Evolutionary conservation across 305 asterid species (phyloP), one percentile per base, ranked within the genome.

Genomic region (Fraxinus sp.): DNA sequence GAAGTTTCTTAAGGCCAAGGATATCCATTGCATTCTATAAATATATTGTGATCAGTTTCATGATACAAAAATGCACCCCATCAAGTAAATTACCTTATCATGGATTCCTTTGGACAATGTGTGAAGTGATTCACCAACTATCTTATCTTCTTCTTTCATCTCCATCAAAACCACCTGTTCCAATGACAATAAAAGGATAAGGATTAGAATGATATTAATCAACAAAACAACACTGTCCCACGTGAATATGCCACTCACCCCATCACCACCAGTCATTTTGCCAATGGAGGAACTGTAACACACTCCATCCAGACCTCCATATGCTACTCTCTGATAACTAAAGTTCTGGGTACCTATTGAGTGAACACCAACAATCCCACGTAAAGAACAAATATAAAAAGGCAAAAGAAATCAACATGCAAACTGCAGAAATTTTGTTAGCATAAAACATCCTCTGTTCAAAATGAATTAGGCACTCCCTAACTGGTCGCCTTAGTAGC

Each of bases 91-190:
- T 88, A 95, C 97, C 96, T 92, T 93, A 64, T 91, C 86, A 33
- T 74, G 89, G 75, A 95, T 90, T 81, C 97, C 98, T 87, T 90
- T 95, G 1, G 97, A 91, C 74, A 92, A 77, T 14, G 97, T 95
- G 49, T 91, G 95, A 52, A 92, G 87, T 7, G 97, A 92, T 87
- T 95, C 96, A 57, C 95, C 92, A 74, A 89, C 83, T 16, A 37
- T 87, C 82, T 87, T 84, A 80, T 93, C 97, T 36, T 95, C 97
- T 83, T 95, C 97, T 49, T 91, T 90, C 90, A 92, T 91, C 88
- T 93, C 97, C 87, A 88, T 90, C 81, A 90, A 83, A 83, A 89
- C 85, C 82, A 95, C 92, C 97, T 95, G 78, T 4, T 14, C 37
- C 86, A 62, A 35, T 18, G 37, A 82, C 37, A 77, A 59, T 76